Evolutionary conservation across 257 asterid genomes (phyloP).

Genomic region (Nicotiana attenuata): DNA sequence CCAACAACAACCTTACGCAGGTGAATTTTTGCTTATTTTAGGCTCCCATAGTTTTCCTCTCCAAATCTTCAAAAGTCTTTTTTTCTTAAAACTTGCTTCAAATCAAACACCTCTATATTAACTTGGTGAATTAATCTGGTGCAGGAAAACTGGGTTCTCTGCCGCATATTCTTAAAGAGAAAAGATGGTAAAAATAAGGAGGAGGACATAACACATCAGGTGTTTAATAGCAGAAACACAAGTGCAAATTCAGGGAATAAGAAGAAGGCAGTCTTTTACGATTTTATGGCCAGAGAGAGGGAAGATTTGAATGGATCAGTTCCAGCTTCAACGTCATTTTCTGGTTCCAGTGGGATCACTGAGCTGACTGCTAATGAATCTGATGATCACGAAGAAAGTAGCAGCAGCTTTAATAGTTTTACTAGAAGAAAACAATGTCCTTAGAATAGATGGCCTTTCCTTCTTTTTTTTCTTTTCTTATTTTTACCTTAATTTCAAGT

Average conservation of each 20-base stretch:
- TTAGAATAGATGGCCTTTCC: neutral
- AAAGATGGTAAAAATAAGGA: constrained; percentile 26
- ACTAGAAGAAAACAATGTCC: constrained; percentile 19
- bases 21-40: neutral
- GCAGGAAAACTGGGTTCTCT: constrained; percentile 42
- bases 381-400: constrained; percentile 59
- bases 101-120: too few relatives aligned
- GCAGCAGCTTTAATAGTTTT: constrained; percentile 45
- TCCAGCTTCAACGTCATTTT: constrained; percentile 34
- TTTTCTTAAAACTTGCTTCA: too few relatives aligned
- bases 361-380: constrained; percentile 40
- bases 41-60: neutral
- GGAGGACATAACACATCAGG: constrained; percentile 1
- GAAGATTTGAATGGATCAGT: neutral
- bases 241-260: constrained; percentile 2
- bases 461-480: neutral
- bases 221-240: neutral
- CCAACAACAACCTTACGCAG: neutral
- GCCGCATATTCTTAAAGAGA: constrained; percentile 37
- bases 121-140: neutral
- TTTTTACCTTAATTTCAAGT: neutral
- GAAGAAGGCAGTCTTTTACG: constrained; percentile 42
- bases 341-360: constrained; percentile 80
- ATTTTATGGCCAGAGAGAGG: constrained; percentile 59
- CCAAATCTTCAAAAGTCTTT: neutral